Evolutionary conservation across 2,329 filamentous ascomycete species (phyloP).

Genomic region (Ascochyta clinopodiicola): DNA sequence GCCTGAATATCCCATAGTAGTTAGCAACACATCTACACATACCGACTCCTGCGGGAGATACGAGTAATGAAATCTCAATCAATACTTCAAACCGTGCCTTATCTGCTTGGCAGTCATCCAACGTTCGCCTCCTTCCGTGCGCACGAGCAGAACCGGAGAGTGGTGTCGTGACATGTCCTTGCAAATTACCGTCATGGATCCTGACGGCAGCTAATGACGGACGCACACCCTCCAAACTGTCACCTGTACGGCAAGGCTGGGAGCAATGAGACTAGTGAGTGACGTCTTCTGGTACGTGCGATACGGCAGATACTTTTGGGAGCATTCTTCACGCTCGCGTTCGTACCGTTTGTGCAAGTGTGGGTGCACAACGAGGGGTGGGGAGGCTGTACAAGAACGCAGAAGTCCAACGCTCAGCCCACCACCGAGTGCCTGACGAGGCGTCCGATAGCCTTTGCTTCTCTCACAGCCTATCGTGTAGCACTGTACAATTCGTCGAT

Average conservation of each 20-base stretch:
- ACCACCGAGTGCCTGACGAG: neutral
- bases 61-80: slow-evolving; percentile 20
- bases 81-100: slow-evolving; percentile 13
- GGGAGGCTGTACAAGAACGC: slow-evolving; percentile 18
- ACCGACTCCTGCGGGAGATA: slow-evolving; percentile 6
- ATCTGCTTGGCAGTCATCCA: slow-evolving; percentile 9
- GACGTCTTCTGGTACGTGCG: slow-evolving; percentile 2
- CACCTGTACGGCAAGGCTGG: slow-evolving; percentile 7
- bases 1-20: slow-evolving; percentile 18
- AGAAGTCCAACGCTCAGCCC: slow-evolving; percentile 4
- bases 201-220: slow-evolving; percentile 14
- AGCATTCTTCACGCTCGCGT: slow-evolving; percentile 12
- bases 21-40: slow-evolving; percentile 14
- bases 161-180: slow-evolving; percentile 10
- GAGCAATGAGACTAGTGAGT: slow-evolving; percentile 1
- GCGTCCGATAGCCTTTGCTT: neutral
- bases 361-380: slow-evolving; percentile 14
- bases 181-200: slow-evolving; percentile 17
- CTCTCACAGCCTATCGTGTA: neutral
- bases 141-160: slow-evolving; percentile 11
- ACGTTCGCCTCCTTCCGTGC: slow-evolving; percentile 18
- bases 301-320: slow-evolving; percentile 3
- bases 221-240: slow-evolving; percentile 2
- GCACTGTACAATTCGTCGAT: neutral
- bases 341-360: slow-evolving; percentile 6